phyloP scores from a whole-genome alignment of 129 eudicot species.

The Flaveria bidentis region DNA sequence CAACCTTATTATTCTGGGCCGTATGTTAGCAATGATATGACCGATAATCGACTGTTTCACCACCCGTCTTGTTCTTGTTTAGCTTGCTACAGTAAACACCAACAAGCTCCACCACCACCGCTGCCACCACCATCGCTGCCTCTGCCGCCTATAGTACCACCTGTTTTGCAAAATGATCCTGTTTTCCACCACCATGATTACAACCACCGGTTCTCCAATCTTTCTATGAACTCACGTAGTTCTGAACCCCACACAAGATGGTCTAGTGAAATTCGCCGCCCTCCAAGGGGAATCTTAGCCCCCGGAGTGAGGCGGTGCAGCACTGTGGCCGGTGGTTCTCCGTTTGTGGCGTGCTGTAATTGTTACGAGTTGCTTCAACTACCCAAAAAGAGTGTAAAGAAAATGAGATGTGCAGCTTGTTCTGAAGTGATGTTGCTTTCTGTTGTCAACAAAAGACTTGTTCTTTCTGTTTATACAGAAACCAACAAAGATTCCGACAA shows the following conservation, averaged over 20 bases:
- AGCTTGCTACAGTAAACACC: constrained; percentile 60
- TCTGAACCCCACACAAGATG: constrained; percentile 45
- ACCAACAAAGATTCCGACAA: constrained; percentile 29
- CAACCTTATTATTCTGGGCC: constrained; percentile 57
- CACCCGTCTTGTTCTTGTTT: constrained; percentile 77
- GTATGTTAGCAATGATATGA: constrained; percentile 44
- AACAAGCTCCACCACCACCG: constrained; percentile 50
- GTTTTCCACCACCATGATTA: constrained; percentile 47
- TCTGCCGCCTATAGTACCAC: constrained; percentile 23
- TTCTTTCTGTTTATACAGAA: constrained; percentile 43
- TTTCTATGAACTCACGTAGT: constrained; percentile 43
- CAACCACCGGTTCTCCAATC: constrained; percentile 37
- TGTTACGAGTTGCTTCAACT: constrained; percentile 76
- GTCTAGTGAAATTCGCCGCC: constrained; percentile 59
- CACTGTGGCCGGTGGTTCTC: constrained; percentile 89
- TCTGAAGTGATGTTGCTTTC: constrained; percentile 51
- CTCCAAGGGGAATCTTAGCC: constrained; percentile 52
- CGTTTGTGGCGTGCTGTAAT: constrained; percentile 68
- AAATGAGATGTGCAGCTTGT: constrained; percentile 81
- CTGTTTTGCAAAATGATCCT: constrained; percentile 35
- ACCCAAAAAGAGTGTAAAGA: constrained; percentile 58
- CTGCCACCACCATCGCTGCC: constrained; percentile 25
- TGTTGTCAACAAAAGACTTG: constrained; percentile 53
- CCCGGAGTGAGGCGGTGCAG: constrained; percentile 51
- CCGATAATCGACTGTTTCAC: constrained; percentile 43